These are phyloP conservation scores for Teunomyces kruisii DNA, from an alignment of 805 yeast genomes.

Conservation along the genomic window DNA sequence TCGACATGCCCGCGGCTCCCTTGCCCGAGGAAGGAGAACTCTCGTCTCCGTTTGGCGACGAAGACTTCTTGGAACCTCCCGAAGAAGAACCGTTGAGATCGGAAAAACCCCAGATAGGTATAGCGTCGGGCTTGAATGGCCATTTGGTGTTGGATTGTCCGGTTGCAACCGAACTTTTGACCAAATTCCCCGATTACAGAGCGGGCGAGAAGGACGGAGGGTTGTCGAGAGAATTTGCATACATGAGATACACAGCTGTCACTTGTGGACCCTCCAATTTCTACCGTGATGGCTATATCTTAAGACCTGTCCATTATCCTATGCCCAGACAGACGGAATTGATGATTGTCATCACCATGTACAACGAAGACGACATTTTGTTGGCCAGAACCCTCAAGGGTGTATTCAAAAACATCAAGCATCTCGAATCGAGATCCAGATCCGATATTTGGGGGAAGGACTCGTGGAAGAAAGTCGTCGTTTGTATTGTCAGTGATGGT, in stretches of 20 bases:
- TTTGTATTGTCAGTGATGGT: slow-evolving; percentile 64
- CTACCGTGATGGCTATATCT: slow-evolving; percentile 52
- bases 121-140: slow-evolving; percentile 50
- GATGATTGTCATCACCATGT: slow-evolving; percentile 63
- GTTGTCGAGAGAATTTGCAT: slow-evolving; percentile 54
- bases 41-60: slow-evolving; percentile 31
- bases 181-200: slow-evolving; percentile 41
- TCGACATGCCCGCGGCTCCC: slow-evolving; percentile 6
- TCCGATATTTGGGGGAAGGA: slow-evolving; percentile 50
- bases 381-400: slow-evolving; percentile 64
- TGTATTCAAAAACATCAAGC: slow-evolving; percentile 62
- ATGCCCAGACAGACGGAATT: slow-evolving; percentile 56
- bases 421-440: slow-evolving; percentile 47
- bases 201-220: slow-evolving; percentile 37
- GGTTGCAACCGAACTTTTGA: slow-evolving; percentile 65
- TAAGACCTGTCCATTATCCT: slow-evolving; percentile 56
- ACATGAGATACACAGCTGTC: slow-evolving; percentile 63
- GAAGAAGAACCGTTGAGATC: slow-evolving; percentile 28
- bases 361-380: slow-evolving; percentile 63
- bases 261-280: slow-evolving; percentile 71
- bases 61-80: slow-evolving; percentile 31
- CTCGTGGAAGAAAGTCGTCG: slow-evolving; percentile 63
- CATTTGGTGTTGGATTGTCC: slow-evolving; percentile 88
- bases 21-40: slow-evolving; percentile 12
- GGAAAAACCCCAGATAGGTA: slow-evolving; percentile 33